Evolutionary conservation across 306 rosid genomes (phyloP).

Genomic region (Cicer yamashitae): DNA sequence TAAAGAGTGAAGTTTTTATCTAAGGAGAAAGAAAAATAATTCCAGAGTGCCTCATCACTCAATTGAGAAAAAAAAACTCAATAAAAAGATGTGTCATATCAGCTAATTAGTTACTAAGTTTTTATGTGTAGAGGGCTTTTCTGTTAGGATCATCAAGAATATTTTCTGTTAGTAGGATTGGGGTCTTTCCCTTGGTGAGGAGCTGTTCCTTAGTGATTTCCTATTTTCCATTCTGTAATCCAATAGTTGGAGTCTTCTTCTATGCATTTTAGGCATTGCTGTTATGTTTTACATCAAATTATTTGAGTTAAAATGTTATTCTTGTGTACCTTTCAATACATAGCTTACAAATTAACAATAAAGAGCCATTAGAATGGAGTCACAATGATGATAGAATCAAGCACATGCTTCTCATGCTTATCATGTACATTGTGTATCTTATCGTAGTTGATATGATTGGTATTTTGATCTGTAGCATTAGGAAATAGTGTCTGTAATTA

Average conservation of each 20-base stretch:
- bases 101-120: background rate
- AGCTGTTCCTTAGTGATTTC: background rate
- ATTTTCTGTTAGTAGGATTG: background rate
- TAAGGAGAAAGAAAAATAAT: slow-evolving; percentile 2
- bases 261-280: background rate
- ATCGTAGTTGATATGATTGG: background rate
- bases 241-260: background rate
- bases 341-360: slow-evolving; percentile 11
- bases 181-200: background rate
- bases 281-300: background rate
- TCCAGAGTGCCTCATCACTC: background rate
- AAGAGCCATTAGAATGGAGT: background rate
- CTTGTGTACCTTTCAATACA: background rate
- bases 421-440: background rate
- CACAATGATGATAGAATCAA: background rate
- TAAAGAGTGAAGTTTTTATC: background rate
- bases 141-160: background rate
- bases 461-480: background rate
- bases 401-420: background rate
- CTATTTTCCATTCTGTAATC: background rate
- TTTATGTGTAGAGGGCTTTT: background rate
- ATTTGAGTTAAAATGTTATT: background rate
- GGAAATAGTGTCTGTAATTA: background rate
- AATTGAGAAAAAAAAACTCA: background rate
- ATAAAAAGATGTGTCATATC: background rate